phyloP scores from a whole-genome alignment of 202 grass and related monocot genomes.

The Hordeum pubiflorum region DNA sequence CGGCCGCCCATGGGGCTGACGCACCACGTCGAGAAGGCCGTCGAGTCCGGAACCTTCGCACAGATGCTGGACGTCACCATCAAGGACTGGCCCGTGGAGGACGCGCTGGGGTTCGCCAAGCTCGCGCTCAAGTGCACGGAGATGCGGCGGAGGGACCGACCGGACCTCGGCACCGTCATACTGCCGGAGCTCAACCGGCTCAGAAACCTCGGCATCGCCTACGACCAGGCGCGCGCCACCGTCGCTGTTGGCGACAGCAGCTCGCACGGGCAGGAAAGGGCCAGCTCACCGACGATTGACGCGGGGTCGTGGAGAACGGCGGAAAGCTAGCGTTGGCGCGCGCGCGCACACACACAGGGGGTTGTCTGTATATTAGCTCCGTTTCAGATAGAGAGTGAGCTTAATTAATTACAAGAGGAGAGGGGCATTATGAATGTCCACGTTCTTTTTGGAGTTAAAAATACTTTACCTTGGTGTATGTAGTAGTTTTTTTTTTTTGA shows the following conservation, averaged over 20 bases:
- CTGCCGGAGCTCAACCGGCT: slow-evolving; percentile 83
- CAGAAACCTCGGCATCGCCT: slow-evolving; percentile 68
- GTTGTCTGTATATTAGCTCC: neutral
- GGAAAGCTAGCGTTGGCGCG: slow-evolving; percentile 33
- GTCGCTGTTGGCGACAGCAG: neutral
- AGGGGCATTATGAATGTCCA: neutral
- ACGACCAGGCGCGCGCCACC: slow-evolving; percentile 33
- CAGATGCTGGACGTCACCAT: slow-evolving; percentile 70
- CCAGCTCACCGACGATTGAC: slow-evolving; percentile 11
- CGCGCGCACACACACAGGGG: neutral
- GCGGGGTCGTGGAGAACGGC: slow-evolving; percentile 31
- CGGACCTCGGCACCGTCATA: slow-evolving; percentile 68
- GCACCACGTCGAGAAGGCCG: slow-evolving; percentile 80
- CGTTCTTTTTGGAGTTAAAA: neutral
- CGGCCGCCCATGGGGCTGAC: slow-evolving; percentile 77
- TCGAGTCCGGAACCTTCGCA: slow-evolving; percentile 58
- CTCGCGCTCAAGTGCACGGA: slow-evolving; percentile 83
- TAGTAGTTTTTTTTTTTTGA: neutral
- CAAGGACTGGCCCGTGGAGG: slow-evolving; percentile 82
- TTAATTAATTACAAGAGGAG: neutral
- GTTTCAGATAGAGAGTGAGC: slow-evolving; percentile 25
- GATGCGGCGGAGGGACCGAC: slow-evolving; percentile 64
- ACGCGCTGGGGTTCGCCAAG: slow-evolving; percentile 55
- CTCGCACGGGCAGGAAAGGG: neutral
- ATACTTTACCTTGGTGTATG: neutral